phyloP scores from a whole-genome alignment of 192 early-diverging fungal genomes.

The Rhizophagus sp. region DNA sequence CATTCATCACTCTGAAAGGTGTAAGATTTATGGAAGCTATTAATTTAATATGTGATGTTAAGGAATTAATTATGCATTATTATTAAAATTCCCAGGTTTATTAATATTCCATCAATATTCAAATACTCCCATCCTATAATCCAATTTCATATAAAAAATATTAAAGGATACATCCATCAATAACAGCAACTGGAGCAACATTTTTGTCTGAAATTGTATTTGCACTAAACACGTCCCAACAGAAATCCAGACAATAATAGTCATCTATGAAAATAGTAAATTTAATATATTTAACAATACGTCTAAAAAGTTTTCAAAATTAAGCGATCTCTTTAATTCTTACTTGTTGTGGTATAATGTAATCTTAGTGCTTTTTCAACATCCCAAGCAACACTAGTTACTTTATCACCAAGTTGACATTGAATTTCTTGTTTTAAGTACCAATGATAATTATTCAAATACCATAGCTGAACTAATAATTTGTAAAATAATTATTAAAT shows the following conservation, averaged over 20 bases:
- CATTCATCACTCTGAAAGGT: slow-evolving; percentile 79
- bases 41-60: slow-evolving; percentile 32
- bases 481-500: slow-evolving; percentile 1
- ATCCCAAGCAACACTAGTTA: slow-evolving; percentile 78
- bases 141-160: not conserved
- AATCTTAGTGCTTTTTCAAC: slow-evolving; percentile 66
- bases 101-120: no score
- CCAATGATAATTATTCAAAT: slow-evolving; percentile 95
- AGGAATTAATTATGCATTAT: slow-evolving; percentile 1
- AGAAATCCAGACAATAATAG: slow-evolving; percentile 44
- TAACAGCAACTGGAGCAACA: slow-evolving; percentile 68
- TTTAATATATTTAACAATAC: not conserved
- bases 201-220: slow-evolving; percentile 43
- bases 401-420: slow-evolving; percentile 38
- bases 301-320: not conserved
- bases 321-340: not conserved
- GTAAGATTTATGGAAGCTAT: slow-evolving; percentile 62
- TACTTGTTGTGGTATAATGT: slow-evolving; percentile 57
- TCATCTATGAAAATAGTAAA: slow-evolving; percentile 21
- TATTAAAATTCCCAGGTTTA: no score
- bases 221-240: slow-evolving; percentile 43
- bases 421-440: slow-evolving; percentile 89
- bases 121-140: no score
- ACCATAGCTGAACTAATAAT: slow-evolving; percentile 82
- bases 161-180: slow-evolving; percentile 61